Evolutionary conservation across 139 green algal species (phyloP).

Genomic region (Coelastrella sp.): DNA sequence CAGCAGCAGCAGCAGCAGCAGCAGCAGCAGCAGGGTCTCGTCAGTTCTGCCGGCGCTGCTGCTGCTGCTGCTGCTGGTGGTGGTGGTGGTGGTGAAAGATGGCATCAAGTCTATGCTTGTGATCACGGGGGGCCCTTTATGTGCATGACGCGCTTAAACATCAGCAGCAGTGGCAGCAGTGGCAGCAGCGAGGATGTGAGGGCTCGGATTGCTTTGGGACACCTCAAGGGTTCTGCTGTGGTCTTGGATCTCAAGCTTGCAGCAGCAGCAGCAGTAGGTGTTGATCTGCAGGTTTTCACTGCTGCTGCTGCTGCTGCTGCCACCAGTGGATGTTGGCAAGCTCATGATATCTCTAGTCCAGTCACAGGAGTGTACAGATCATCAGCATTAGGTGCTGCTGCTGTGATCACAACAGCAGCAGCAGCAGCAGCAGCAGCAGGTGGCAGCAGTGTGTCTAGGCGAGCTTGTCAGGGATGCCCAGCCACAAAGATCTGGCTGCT

Average conservation of each 20-base stretch:
- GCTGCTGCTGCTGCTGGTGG: too few species aligned
- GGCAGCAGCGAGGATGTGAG: background rate
- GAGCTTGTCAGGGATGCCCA: slow-evolving; percentile 30
- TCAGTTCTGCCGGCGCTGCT: too few species aligned
- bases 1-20: slow-evolving; percentile 31
- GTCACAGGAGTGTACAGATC: slow-evolving; percentile 1
- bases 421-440: background rate
- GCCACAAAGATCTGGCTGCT: slow-evolving; percentile 33
- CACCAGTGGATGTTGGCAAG: slow-evolving; percentile 11
- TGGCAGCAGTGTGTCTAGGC: background rate
- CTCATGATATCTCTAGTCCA: background rate
- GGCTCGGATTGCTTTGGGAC: slow-evolving; percentile 1
- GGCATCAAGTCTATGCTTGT: slow-evolving; percentile 12
- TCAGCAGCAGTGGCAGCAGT: background rate
- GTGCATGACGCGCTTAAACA: background rate
- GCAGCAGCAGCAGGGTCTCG: background rate
- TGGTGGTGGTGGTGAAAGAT: too few species aligned
- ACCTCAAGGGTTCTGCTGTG: background rate
- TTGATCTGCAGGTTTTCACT: background rate
- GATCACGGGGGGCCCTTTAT: background rate
- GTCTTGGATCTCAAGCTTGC: background rate
- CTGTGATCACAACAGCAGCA: background rate
- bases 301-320: slow-evolving; percentile 2
- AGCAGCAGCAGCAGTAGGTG: background rate
- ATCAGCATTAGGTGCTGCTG: background rate